These are phyloP conservation scores for Cucurbita maxima DNA, from an alignment of 306 rosid genomes.

Conservation along the genomic window DNA sequence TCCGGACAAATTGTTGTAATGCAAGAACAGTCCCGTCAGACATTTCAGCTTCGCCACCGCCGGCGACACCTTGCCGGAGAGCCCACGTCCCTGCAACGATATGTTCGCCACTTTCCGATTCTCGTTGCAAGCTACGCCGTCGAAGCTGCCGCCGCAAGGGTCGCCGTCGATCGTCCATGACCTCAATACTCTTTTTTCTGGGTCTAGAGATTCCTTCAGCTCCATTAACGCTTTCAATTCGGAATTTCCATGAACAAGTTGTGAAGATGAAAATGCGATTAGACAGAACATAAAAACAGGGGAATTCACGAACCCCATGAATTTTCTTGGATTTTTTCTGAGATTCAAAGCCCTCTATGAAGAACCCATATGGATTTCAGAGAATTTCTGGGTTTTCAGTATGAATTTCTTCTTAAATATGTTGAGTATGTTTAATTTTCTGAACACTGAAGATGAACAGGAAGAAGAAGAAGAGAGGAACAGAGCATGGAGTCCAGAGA, in stretches of 20 bases:
- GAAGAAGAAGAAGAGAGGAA: neutral
- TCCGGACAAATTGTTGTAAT: constrained; percentile 69
- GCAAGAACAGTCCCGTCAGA: constrained; percentile 72
- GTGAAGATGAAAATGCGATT: constrained; percentile 9
- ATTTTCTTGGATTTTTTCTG: neutral
- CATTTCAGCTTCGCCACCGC: constrained; percentile 59
- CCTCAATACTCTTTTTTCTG: constrained; percentile 41
- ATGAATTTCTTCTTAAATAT: neutral
- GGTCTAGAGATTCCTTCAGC: constrained; percentile 70
- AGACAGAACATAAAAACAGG: constrained; percentile 15
- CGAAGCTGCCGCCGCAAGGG: constrained; percentile 62
- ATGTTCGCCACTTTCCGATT: constrained; percentile 60
- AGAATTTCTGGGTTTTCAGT: neutral
- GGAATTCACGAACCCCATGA: constrained; percentile 23
- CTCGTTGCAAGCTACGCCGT: constrained; percentile 71
- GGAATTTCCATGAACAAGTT: constrained; percentile 37
- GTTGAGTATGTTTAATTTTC: neutral
- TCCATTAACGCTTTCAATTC: constrained; percentile 68
- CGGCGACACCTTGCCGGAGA: constrained; percentile 64
- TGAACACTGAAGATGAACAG: neutral
- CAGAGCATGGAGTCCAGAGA: neutral
- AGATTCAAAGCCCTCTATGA: constrained; percentile 7
- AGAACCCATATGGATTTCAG: constrained; percentile 15
- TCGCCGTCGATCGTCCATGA: constrained; percentile 69
- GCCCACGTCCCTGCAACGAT: constrained; percentile 79